Evolutionary conservation across 2,329 filamentous ascomycete species (phyloP), one percentile per base, ranked within the genome.

Genomic region (Aspergillus ustus): DNA sequence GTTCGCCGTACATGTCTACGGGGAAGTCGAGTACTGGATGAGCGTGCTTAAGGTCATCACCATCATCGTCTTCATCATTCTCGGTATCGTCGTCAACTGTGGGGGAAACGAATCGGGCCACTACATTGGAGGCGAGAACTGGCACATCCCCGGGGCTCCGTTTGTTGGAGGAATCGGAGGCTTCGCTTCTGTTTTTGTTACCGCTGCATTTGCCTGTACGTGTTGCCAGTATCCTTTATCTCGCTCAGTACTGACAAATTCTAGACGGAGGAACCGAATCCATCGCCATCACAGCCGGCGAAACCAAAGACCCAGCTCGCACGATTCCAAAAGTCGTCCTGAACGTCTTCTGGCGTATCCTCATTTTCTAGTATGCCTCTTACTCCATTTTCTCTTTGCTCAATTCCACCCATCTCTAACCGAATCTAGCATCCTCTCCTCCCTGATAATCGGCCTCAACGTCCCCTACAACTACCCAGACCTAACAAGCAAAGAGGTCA

Each of bases 121-220:
- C 51, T 88, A 88, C 63, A 86, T 88, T 22, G 86, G 87, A 9
- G 84, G 80, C 5, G 78, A 82, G 62, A 81, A 87, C 68, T 89
- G 85, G 83, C 78, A 84, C 60, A 78, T 85, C 1, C 84, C 83
- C 0, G 86, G 83, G 37, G 87, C 87, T 1, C 87, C 87, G 0
- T 89, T 90, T 67, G 87, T 89, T 1, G 84, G 81, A 2, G 87
- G 87, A 0, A 87, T 89, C 19, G 86, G 86, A 44, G 87, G 87
- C 1, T 89, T 90, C 66, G 86, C 86, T 0, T 88, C 85, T 20
- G 87, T 89, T 48, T 87, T 87, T 65, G 84, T 87, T 13, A 86
- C 84, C 0, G 85, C 85, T n/a, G 82, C 78, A 59, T 89, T 89
- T 71, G 85, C 87, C 28, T 88, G 82, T 78, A 75, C 43, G 72